A percentile compares a stretch with the other conserved stretches of the same genome.
Evolutionary conservation across 2,329 filamentous ascomycete genomes (phyloP).

Genomic region (Apiospora malaysiana): DNA sequence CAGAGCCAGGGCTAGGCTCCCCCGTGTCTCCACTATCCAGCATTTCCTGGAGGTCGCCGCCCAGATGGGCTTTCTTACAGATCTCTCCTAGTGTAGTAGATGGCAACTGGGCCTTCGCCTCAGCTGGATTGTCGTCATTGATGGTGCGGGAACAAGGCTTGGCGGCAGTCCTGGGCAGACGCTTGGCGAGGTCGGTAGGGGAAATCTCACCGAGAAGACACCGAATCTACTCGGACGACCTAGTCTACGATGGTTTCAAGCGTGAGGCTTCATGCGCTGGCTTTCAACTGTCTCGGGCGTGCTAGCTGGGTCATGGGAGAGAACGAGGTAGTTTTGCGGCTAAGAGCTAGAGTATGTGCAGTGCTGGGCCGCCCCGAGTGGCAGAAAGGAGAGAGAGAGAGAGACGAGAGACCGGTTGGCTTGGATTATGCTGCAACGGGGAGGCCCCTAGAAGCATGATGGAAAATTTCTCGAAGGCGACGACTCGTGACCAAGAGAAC

Average conservation of each 20-base stretch:
- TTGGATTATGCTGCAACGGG: not conserved
- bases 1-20: not conserved
- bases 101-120: not conserved
- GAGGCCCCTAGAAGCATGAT: not conserved
- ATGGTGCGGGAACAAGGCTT: slow-evolving; percentile 12
- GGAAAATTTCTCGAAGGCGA: slow-evolving; percentile 15
- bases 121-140: slow-evolving; percentile 9
- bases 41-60: not conserved
- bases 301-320: slow-evolving; percentile 5
- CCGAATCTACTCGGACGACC: not conserved
- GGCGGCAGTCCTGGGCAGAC: not conserved
- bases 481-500: not conserved
- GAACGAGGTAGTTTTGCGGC: not conserved
- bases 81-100: not conserved
- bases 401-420: not conserved
- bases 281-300: not conserved
- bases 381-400: not conserved
- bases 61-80: not conserved
- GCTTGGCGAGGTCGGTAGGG: not conserved
- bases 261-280: not conserved
- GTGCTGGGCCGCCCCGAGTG: not conserved
- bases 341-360: not conserved
- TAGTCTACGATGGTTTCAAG: slow-evolving; percentile 12
- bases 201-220: slow-evolving; percentile 8
- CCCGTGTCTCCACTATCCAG: slow-evolving; percentile 1